These are phyloP conservation scores for Exophiala sp. DNA, from an alignment of 2,329 filamentous ascomycete genomes.

Conservation along the genomic window DNA sequence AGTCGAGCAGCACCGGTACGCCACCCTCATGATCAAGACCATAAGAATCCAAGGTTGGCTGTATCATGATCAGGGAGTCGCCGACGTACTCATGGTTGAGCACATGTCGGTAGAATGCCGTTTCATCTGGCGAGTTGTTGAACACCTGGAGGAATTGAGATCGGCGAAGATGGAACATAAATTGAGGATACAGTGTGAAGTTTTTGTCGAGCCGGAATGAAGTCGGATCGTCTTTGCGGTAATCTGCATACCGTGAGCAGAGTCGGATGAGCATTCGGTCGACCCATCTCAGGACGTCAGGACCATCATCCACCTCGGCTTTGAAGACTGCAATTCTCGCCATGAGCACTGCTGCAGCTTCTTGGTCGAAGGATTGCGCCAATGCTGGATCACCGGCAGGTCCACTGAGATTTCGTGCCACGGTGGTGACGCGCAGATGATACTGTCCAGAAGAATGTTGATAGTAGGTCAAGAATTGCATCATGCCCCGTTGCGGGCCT, in stretches of 20 bases:
- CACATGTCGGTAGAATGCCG: conserved; percentile 96
- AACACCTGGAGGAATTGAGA: conserved; percentile 98
- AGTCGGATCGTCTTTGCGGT: conserved; percentile 94
- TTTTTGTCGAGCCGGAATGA: conserved; percentile 98
- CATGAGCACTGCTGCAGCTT: conserved; percentile 96
- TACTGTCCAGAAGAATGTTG: conserved; percentile 96
- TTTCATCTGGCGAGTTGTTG: conserved; percentile 99
- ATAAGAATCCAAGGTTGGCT: conserved; percentile 95
- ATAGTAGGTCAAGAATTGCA: conserved; percentile 98
- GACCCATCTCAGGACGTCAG: conserved; percentile 97
- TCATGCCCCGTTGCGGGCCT: conserved; percentile 85
- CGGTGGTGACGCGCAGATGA: conserved; percentile 91
- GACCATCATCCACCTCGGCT: conserved; percentile 95
- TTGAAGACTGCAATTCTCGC: conserved; percentile 99
- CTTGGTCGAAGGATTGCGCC: conserved; percentile 96
- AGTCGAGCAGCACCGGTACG: conserved; percentile 90
- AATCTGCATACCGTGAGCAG: conserved; percentile 95
- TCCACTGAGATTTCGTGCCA: conserved; percentile 85
- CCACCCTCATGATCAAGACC: conserved; percentile 93
- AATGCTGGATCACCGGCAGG: conserved; percentile 92
- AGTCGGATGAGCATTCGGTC: conserved; percentile 97
- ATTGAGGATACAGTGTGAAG: conserved; percentile 97
- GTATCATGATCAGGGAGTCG: conserved; percentile 98
- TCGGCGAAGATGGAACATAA: conserved; percentile 98
- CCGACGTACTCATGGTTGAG: conserved; percentile 95